Percentiles rank a stretch among this genome's conserved stretches.
Evolutionary conservation across 768 basidiomycete genomes (phyloP).

Genomic region (Dentipellis sp.): DNA sequence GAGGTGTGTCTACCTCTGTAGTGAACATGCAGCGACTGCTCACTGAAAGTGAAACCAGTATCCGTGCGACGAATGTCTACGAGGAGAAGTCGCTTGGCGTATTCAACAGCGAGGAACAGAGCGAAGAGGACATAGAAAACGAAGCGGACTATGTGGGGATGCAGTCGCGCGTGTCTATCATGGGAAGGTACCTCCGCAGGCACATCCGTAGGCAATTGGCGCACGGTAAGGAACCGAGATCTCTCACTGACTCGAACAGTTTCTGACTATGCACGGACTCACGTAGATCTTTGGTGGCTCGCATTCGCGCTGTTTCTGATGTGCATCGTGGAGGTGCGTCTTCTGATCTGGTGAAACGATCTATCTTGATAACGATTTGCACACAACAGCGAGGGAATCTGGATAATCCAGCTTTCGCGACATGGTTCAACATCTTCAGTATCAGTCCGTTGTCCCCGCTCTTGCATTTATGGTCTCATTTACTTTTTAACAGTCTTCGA

Average conservation of each 20-base stretch:
- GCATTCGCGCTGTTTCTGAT: conserved; percentile 37
- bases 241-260: neutral
- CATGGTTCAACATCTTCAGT: conserved; percentile 33
- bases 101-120: conserved; percentile 28
- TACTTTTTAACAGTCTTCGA: conserved; percentile 18
- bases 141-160: conserved; percentile 8
- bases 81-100: conserved; percentile 45
- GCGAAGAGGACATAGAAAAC: conserved; percentile 15
- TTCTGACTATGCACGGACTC: neutral
- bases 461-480: neutral
- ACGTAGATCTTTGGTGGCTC: conserved; percentile 39
- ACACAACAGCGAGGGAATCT: conserved; percentile 19
- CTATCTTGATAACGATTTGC: neutral
- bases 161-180: conserved; percentile 23
- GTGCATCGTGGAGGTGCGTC: conserved; percentile 34
- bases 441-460: conserved; percentile 17
- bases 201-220: conserved; percentile 41
- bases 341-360: no score
- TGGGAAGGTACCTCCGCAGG: conserved; percentile 29
- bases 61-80: conserved; percentile 40
- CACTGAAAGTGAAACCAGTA: conserved; percentile 15
- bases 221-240: conserved; percentile 26
- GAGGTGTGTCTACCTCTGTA: conserved; percentile 35
- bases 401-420: conserved; percentile 18
- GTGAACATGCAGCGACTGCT: no score